phyloP scores from a whole-genome alignment of 306 rosid genomes.

The Abrus precatorius region DNA sequence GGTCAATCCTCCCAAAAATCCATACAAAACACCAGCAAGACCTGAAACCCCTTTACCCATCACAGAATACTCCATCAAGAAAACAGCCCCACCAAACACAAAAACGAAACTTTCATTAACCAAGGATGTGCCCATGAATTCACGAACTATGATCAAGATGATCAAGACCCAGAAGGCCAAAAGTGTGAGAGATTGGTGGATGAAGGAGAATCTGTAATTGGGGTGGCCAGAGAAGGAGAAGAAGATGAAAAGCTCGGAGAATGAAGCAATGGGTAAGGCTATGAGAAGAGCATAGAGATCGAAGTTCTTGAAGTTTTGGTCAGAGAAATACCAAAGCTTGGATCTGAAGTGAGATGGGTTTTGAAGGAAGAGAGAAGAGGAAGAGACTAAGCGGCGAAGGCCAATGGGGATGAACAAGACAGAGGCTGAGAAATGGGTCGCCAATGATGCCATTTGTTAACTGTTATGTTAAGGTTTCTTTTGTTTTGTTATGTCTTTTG shows the following conservation, averaged over 20 bases:
- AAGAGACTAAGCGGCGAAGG: constrained; percentile 72
- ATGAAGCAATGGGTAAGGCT: constrained; percentile 75
- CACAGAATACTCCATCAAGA: constrained; percentile 55
- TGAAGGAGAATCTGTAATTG: constrained; percentile 68
- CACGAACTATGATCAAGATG: constrained; percentile 58
- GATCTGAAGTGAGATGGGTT: constrained; percentile 82
- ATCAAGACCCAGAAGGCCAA: constrained; percentile 76
- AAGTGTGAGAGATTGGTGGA: constrained; percentile 67
- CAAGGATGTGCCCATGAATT: constrained; percentile 48
- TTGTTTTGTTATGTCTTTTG: constrained; percentile 15
- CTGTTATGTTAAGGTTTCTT: not conserved
- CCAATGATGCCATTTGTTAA: constrained; percentile 71
- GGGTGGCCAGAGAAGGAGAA: constrained; percentile 74
- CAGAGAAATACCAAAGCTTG: constrained; percentile 77
- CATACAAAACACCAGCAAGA: constrained; percentile 66
- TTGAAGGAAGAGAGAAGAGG: constrained; percentile 78
- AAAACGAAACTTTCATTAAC: constrained; percentile 60
- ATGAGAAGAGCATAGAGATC: constrained; percentile 74
- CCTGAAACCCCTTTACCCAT: constrained; percentile 67
- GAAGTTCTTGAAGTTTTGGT: constrained; percentile 76
- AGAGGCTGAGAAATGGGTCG: constrained; percentile 77
- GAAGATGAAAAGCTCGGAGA: constrained; percentile 72
- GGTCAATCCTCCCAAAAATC: constrained; percentile 62
- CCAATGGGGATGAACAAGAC: constrained; percentile 72
- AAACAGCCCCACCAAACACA: constrained; percentile 55